Base-by-base conservation (phyloP, 2,329 filamentous ascomycete genomes). In the Calonectria crousiana region DNA sequence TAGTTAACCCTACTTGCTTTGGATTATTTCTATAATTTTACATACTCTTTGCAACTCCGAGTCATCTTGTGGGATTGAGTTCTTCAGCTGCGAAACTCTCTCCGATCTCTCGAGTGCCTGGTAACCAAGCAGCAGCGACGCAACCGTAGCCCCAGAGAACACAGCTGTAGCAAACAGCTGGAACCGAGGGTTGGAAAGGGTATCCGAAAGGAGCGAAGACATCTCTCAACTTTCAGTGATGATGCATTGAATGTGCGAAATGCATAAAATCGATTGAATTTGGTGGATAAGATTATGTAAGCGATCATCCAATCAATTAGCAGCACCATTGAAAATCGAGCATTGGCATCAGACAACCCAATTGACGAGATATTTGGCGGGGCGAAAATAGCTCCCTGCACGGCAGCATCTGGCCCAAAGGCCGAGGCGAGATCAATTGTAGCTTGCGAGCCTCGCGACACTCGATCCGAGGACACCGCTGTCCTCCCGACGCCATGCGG, bases 141-240 rank as follows among this genome's bases (percentile, higher is more conserved):
- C 91, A 32, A 90, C 91, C 0, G 91, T 86, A 11, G 88, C 89
- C 23, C 91, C 92, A 0, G 92, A 93, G 18, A 91, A 85, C 28
- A 95, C 87, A 2, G 95, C 95, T 0, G 94, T 95, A 4, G 93
- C 90, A 23, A 92, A 90, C 44, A 97, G 87, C 83, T 95, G 94
- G 52, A 89, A 82, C 32, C 87, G 87, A 41, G 88, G 84, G 78
- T 85, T 88, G 49, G 85, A 84, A 51, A 88, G 80, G 6, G 86
- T 84, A 68, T 87, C 85, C 52, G 86, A 83, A 34, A 89, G 70
- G 44, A 88, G 84, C 36, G 87, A 87, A 52, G 87, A 79, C 88
- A 88, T 88, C 36, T 72, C 81, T 74, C 56, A 76, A 74, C 75
- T 75, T 78, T 34, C 64, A 49, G 34, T 49, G 68, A 68, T 73